Evolutionary conservation across 306 rosid species (phyloP), one percentile per base, ranked within the genome.

Genomic region (Ziziphus jujuba): DNA sequence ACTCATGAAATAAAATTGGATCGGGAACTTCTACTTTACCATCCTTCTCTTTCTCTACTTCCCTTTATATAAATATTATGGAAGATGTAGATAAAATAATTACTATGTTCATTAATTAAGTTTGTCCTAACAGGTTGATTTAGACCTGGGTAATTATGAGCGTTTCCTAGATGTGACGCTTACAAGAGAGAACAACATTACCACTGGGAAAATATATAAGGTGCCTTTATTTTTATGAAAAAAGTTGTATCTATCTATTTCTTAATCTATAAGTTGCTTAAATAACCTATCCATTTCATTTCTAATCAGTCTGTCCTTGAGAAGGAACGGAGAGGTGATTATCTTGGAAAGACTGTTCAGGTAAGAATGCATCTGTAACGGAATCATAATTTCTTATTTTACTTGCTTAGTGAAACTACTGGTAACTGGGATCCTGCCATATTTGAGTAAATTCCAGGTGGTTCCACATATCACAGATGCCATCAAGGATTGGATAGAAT

Each of bases 391-490:
- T 64, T 72, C 58, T 28, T 38, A 4, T 28, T 9, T 56, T 3
- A 24, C 43, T 66, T 51, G 59, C 68, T 23, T 47, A 14, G 38
- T 33, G 21, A 28, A 38, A 61, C 61, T 56, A 65, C 4, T 43
- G 34, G 21, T 71, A 69, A 63, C 64, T 56, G 72, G 72, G 25
- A 61, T 71, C 33, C 17, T 48, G 54, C 56, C 6, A 7, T 71
- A 70, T 75, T 76, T 58, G 71, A 69, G 55, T 70, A 38, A 22
- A 50, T 57, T 77, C 66, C 78, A 95, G 99, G 99, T 95, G 72
- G 99, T 95, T 74, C 97, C 99, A 2, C 99, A 95, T 83, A 85
- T 95, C 75, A 90, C 99, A 2, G 92, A 95, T 82, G 96, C 99
- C 61, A 90, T 95, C 55, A 95, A 75, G 73, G 85, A 86, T 63